Conservation (phyloP, 2,329 filamentous ascomycete genomes). For the Xylariales sp. region DNA sequence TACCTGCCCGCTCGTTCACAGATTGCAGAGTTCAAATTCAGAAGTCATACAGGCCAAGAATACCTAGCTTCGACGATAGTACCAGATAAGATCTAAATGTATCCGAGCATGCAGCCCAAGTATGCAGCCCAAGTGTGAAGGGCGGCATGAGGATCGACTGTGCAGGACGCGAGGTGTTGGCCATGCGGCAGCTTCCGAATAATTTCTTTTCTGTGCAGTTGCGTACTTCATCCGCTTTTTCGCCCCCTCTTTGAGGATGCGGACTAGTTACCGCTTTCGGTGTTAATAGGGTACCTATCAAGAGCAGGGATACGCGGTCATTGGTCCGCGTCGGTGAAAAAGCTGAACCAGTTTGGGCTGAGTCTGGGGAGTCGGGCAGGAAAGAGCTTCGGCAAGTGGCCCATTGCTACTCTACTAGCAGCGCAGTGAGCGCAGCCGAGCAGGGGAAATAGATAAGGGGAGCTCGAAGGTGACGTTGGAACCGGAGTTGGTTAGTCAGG, state of each 20-base stretch:
- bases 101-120: no score
- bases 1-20: no score
- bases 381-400: conserved; percentile 8
- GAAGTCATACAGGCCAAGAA: no score
- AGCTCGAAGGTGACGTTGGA: neutral
- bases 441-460: neutral
- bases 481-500: conserved; percentile 1
- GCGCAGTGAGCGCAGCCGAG: neutral
- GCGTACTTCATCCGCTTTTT: no score
- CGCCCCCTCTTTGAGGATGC: neutral
- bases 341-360: conserved; percentile 10
- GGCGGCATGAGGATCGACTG: neutral
- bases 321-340: neutral
- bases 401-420: conserved; percentile 5
- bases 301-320: conserved; percentile 16
- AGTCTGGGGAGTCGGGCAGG: neutral
- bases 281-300: conserved; percentile 18
- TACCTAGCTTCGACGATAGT: no score
- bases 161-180: neutral
- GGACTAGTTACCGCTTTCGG: conserved; percentile 26
- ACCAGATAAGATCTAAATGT: no score
- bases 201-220: no score
- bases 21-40: no score
- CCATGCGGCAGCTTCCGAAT: no score
- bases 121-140: no score